A percentile compares a stretch with the other conserved stretches of the same genome.
Evolutionary conservation across 805 yeast genomes (phyloP).

Genomic region (Ogataea angusta): DNA sequence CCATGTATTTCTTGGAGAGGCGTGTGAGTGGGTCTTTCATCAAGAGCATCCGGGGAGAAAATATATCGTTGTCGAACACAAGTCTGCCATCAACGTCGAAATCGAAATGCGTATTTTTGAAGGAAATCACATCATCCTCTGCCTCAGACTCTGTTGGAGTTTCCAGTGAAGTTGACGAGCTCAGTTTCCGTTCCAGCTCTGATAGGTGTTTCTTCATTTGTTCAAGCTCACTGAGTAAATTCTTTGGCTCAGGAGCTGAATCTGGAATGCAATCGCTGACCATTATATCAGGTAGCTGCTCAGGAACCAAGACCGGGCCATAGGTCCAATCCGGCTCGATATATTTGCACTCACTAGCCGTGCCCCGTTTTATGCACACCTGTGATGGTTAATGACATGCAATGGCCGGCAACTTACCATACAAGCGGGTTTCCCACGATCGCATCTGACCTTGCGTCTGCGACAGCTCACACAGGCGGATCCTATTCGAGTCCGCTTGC

Average conservation of each 20-base stretch:
- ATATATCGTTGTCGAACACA: slow-evolving; percentile 3
- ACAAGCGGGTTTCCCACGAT: slow-evolving; percentile 38
- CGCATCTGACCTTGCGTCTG: slow-evolving; percentile 45
- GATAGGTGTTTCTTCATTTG: not conserved
- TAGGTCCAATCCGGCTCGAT: slow-evolving; percentile 11
- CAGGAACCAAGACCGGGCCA: not conserved
- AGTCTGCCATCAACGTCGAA: not conserved
- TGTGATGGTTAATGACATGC: not conserved
- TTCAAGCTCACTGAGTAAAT: not conserved
- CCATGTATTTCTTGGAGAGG: not conserved
- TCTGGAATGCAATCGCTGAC: not conserved
- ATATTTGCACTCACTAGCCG: slow-evolving; percentile 27
- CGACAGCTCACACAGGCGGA: slow-evolving; percentile 45
- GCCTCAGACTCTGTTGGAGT: not conserved
- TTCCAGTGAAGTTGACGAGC: not conserved
- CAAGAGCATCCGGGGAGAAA: slow-evolving; percentile 11
- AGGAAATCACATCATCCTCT: slow-evolving; percentile 3
- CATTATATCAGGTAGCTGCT: not conserved
- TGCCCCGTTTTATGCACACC: slow-evolving; percentile 26
- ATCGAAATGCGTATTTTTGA: not conserved
- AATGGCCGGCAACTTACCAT: slow-evolving; percentile 16
- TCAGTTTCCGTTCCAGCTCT: not conserved
- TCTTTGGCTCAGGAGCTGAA: too few relatives aligned
- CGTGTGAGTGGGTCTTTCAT: slow-evolving; percentile 17
- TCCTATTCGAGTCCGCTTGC: slow-evolving; percentile 31